These are phyloP conservation scores for Phellinidium pouzarii DNA, from an alignment of 1,284 basidiomycete genomes.

Conservation along the genomic window DNA sequence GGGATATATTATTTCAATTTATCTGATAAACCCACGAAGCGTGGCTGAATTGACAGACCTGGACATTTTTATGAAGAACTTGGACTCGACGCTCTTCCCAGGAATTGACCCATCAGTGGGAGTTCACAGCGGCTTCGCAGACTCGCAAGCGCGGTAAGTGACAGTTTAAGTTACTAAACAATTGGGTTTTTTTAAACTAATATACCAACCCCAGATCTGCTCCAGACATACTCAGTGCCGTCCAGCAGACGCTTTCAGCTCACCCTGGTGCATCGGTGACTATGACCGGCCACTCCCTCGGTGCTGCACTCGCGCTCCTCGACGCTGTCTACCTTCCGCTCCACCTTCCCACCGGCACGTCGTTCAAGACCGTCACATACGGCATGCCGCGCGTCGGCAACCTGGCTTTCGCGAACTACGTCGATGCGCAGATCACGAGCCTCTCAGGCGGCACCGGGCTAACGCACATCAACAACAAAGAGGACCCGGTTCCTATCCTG, in stretches of 20 bases:
- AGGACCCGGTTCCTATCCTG: conserved; percentile 28
- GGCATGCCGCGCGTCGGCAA: conserved; percentile 63
- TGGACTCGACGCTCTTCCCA: conserved; percentile 49
- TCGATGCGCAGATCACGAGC: conserved; percentile 37
- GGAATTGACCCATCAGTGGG: conserved; percentile 40
- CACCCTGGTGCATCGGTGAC: conserved; percentile 37
- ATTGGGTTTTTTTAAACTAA: neutral
- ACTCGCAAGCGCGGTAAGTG: conserved; percentile 45
- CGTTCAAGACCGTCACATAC: conserved; percentile 35
- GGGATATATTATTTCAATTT: neutral
- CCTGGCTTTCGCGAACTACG: conserved; percentile 49
- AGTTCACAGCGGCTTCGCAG: conserved; percentile 52
- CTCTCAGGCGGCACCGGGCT: conserved; percentile 23
- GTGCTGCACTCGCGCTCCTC: conserved; percentile 48
- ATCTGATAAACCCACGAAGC: neutral
- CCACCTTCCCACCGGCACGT: conserved; percentile 28
- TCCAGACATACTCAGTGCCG: conserved; percentile 38
- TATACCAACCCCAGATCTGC: conserved; percentile 36
- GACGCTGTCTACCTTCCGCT: conserved; percentile 35
- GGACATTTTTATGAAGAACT: conserved; percentile 34
- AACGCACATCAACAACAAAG: conserved; percentile 37
- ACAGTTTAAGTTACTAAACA: neutral
- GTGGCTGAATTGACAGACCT: conserved; percentile 48
- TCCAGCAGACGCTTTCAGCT: conserved; percentile 35
- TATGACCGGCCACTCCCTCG: conserved; percentile 49